These are phyloP conservation scores for cucumber (Cucumis sativus) DNA, from an alignment of 306 rosid species.

Conservation along the genomic window Cucumber_9930_V3 NC_026657.2:40343501-40344000, in stretches of 20 bases:
- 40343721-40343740: not conserved
- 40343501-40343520: not conserved
- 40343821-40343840: too few species aligned
- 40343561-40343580: not conserved
- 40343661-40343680: not conserved
- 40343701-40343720: not conserved
- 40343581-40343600: not conserved
- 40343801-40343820: not conserved
- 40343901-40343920: not conserved
- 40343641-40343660: not conserved
- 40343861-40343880: not conserved
- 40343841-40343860: not conserved
- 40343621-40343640: not conserved
- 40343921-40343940: not conserved
- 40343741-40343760: not conserved
- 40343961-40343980: not conserved
- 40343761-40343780: not conserved
- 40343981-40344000: not conserved
- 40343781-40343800: not conserved
- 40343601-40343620: not conserved
- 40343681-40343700: not conserved
- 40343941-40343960: not conserved
- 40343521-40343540: not conserved
- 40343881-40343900: not conserved
- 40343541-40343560: not conserved